Evolutionary conservation across 352 stramenopile species (phyloP), one percentile per base, ranked within the genome.

Genomic region (Pythium scleroteichum): DNA sequence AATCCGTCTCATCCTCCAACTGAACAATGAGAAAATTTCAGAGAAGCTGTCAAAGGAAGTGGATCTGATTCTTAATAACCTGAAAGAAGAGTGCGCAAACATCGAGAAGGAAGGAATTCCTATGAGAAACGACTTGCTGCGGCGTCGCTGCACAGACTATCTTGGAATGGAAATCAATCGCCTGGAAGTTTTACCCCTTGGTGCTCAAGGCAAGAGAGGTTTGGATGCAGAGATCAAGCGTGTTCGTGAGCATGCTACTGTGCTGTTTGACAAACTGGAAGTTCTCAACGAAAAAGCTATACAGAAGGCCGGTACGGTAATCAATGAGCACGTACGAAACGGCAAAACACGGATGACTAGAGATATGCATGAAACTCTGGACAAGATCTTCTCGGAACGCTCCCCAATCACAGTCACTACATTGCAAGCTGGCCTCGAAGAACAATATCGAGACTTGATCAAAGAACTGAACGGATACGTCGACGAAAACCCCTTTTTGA

Each of bases 191-290:
- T 44, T 91, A 23, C 83, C 83, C 1, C 46, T 72, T 13, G 72
- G 74, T 7, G 67, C 85, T 27, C 68, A 90, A 16, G 78, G 76
- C 14, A 71, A 69, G 27, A 71, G 57, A 16, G 72, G 67, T 19
- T 45, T 90, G 4, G 76, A 89, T 4, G 72, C 71, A 7, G 80
- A 93, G 48, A 77, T 71, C 19, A 66, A 62, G n/a, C 77, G 83
- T 9, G 61, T 93, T 40, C 64, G 71, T 35, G 72, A 91, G 46
- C 82, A 88, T 48, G 79, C 79, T 2, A 73, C 39, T 14, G 72
- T 90, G 8, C 52, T 93, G 23, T 91, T 89, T 63, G 81, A 91
- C 51, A 87, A 85, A 44, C 60, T 93, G 10, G 78, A 90, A 24
- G 78, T 93, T 9, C 62, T 71, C 2, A 93, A 93, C 27, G 81